Percentiles rank a stretch among this genome's conserved stretches.
These are phyloP conservation scores for Uncinocarpus reesii DNA, from an alignment of 2,329 filamentous ascomycete species.

Conservation along the genomic window DNA sequence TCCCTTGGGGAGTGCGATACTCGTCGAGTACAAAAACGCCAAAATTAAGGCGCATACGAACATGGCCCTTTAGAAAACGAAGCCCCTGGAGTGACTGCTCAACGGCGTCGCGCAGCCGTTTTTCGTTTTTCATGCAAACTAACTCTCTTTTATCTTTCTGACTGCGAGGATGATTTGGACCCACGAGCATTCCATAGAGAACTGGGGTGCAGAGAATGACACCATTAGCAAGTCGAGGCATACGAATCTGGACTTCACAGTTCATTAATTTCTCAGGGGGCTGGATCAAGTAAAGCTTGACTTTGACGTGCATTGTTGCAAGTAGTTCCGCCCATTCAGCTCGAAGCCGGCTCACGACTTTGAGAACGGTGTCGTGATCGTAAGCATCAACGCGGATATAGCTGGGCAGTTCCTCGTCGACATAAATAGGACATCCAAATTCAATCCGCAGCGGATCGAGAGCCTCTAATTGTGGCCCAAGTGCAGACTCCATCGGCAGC, in stretches of 20 bases:
- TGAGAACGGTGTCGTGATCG: slow-evolving; percentile 27
- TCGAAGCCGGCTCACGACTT: slow-evolving; percentile 26
- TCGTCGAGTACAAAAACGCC: slow-evolving; percentile 33
- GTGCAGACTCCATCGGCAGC: slow-evolving; percentile 30
- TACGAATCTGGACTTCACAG: slow-evolving; percentile 22
- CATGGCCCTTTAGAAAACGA: slow-evolving; percentile 26
- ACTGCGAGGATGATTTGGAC: slow-evolving; percentile 15
- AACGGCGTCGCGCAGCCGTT: slow-evolving; percentile 24
- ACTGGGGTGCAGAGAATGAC: background rate
- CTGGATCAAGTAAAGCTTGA: slow-evolving; percentile 29
- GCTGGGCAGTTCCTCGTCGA: slow-evolving; percentile 24
- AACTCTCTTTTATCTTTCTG: slow-evolving; percentile 17
- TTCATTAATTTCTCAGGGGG: slow-evolving; percentile 21
- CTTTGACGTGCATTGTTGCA: slow-evolving; percentile 23
- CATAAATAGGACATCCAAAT: slow-evolving; percentile 34
- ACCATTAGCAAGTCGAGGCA: slow-evolving; percentile 11
- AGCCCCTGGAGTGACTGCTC: slow-evolving; percentile 26
- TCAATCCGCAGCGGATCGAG: slow-evolving; percentile 38
- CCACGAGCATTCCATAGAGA: slow-evolving; percentile 20
- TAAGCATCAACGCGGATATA: slow-evolving; percentile 27
- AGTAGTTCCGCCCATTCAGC: slow-evolving; percentile 25
- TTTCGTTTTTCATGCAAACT: slow-evolving; percentile 25
- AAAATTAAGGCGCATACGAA: slow-evolving; percentile 36
- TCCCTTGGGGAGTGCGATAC: slow-evolving; percentile 25
- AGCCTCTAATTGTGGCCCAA: slow-evolving; percentile 36